Evolutionary conservation across 306 rosid species (phyloP), one percentile per base, ranked within the genome.

Genomic region (Macrotyloma uniflorum): DNA sequence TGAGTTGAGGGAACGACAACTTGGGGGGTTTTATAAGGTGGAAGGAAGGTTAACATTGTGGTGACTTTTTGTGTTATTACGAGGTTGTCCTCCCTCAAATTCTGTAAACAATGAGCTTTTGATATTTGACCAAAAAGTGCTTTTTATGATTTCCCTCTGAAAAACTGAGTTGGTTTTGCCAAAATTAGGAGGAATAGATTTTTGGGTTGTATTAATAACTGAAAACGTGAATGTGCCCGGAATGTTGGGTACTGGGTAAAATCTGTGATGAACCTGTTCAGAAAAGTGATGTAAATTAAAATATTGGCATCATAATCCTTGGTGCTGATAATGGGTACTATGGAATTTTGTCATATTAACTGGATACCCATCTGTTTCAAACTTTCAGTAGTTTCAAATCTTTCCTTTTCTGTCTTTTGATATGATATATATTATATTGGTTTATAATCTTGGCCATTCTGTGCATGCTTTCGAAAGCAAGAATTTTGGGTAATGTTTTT

Each of bases 1-100:
- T 68, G 70, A 20, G 13, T 50, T 24, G 1, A 4, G 30, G 57
- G 11, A n/a, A 46, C 6, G 43, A 9, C 54, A 12, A 50, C 51
- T 2, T 4, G 5, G 40, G 43, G 46, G 3, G 15, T 4, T n/a
- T 55, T 78, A 55, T 81, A 78, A 67, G 74, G 74, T 46, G 13
- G 57, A 3, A 38, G 11, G 19, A 5, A 7, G 33, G 63, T 75
- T 79, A 55, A 23, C 8, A 78, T 18, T 68, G 9, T 5, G 72
- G 69, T 10, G 76, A 59, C 22, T 59, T 5, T 75, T 75, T 20
- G 3, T 9, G 4, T 13, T 36, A 74, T 80, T 82, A 82, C 89
- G 2, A 40, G 0, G 0, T 64, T 54, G 57, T 33, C 86, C 75
- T 3, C 11, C 0, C 3, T 38, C 13, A 8, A 38, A 8, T 30